Evolutionary conservation across 192 early-diverging fungal genomes (phyloP).

Genomic region (Coemansia sp.): DNA sequence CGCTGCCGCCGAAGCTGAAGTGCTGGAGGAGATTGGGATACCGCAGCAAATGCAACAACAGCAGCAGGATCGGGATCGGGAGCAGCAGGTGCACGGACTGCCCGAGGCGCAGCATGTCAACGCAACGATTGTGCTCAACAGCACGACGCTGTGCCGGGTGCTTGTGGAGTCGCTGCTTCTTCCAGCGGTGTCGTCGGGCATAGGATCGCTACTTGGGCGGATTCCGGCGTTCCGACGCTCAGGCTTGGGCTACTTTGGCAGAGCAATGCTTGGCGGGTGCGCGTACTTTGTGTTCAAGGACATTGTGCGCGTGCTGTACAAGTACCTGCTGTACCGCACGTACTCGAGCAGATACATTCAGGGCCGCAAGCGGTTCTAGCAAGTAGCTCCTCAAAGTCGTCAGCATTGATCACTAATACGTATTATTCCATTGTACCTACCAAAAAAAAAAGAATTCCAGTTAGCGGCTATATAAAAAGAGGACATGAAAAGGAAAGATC

Average conservation of each 20-base stretch:
- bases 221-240: slow-evolving; percentile 55
- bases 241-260: slow-evolving; percentile 58
- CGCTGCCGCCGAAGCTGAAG: neutral
- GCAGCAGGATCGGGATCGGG: slow-evolving; percentile 8
- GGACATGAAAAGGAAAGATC: neutral
- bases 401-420: neutral
- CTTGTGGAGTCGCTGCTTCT: slow-evolving; percentile 66
- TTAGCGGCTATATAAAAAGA: neutral
- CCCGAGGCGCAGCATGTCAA: slow-evolving; percentile 43
- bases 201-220: slow-evolving; percentile 57
- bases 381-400: neutral
- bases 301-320: slow-evolving; percentile 59
- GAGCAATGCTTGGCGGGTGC: slow-evolving; percentile 58
- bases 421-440: neutral
- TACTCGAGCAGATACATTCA: slow-evolving; percentile 43
- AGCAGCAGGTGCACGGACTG: neutral
- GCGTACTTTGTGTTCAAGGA: slow-evolving; percentile 63
- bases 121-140: slow-evolving; percentile 59
- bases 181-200: slow-evolving; percentile 65
- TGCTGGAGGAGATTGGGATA: neutral
- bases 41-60: slow-evolving; percentile 19
- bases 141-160: slow-evolving; percentile 58
- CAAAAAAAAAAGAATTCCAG: neutral
- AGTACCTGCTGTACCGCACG: slow-evolving; percentile 56
- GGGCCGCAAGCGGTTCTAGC: slow-evolving; percentile 40